A percentile compares a stretch with the other conserved stretches of the same genome.
These are phyloP conservation scores for Termitomyces sp. DNA, from an alignment of 768 basidiomycete species.

Conservation along the genomic window DNA sequence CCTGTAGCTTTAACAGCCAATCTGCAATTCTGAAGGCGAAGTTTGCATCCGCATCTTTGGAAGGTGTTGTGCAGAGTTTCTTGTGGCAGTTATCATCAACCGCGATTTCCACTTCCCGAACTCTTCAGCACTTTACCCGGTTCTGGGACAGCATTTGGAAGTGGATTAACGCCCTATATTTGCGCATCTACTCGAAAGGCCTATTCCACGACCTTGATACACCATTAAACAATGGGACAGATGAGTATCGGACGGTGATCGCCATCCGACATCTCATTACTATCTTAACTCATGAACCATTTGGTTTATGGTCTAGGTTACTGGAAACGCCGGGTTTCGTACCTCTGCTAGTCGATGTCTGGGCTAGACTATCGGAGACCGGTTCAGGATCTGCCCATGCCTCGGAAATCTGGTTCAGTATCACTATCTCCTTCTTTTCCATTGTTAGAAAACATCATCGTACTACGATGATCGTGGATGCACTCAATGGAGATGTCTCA, in stretches of 20 bases:
- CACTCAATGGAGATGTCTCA: not conserved
- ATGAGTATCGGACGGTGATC: conserved; percentile 2
- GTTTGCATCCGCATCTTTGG: not conserved
- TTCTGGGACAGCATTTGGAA: conserved; percentile 6
- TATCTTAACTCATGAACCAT: not conserved
- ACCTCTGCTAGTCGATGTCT: not conserved
- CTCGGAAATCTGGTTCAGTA: not conserved
- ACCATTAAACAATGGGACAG: not conserved
- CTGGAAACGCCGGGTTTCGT: not conserved
- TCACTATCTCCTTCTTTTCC: not conserved
- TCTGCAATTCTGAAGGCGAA: not conserved
- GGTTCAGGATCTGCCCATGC: not conserved
- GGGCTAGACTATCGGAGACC: conserved; percentile 3
- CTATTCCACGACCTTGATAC: not conserved
- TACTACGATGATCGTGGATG: not conserved
- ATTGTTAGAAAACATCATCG: not conserved
- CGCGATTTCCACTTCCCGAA: not conserved
- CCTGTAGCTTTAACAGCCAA: not conserved
- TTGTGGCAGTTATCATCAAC: not conserved
- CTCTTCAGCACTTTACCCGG: not conserved
- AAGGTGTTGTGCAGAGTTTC: conserved; percentile 3
- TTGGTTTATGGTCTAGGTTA: not conserved
- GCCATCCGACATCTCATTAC: not conserved
- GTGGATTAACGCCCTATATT: conserved; percentile 2
- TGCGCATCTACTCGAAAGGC: conserved; percentile 1